These are phyloP conservation scores for Xylariaceae sp. DNA, from an alignment of 2,329 filamentous ascomycete species.

Conservation along the genomic window DNA sequence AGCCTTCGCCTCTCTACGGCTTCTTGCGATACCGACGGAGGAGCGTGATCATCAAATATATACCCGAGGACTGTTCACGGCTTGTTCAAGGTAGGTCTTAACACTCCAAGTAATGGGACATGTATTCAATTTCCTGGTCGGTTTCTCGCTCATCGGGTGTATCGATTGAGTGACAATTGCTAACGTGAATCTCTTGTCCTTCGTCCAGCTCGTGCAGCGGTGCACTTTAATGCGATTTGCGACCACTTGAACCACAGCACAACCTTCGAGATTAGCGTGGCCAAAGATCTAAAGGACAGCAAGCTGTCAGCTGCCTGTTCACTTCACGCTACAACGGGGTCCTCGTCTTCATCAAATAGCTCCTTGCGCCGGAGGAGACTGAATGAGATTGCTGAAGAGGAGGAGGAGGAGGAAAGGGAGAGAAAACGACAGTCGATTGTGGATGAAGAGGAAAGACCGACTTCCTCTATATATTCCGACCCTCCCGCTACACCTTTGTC, in stretches of 20 bases:
- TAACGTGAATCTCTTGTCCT: slow-evolving; percentile 13
- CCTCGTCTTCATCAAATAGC: slow-evolving; percentile 78
- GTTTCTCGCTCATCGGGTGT: slow-evolving; percentile 17
- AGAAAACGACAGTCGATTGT: slow-evolving; percentile 56
- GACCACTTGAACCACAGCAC: slow-evolving; percentile 80
- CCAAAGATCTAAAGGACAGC: slow-evolving; percentile 80
- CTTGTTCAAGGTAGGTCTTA: slow-evolving; percentile 79
- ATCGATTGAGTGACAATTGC: slow-evolving; percentile 18
- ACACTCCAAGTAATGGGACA: neutral
- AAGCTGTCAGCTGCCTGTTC: slow-evolving; percentile 85
- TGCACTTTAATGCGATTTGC: slow-evolving; percentile 64
- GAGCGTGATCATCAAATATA: slow-evolving; percentile 88
- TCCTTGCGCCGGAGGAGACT: slow-evolving; percentile 73
- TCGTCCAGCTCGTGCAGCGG: slow-evolving; percentile 70
- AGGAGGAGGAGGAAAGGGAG: slow-evolving; percentile 67
- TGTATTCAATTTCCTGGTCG: neutral
- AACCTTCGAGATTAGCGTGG: slow-evolving; percentile 68
- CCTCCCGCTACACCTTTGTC: slow-evolving; percentile 17
- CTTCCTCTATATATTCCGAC: slow-evolving; percentile 26
- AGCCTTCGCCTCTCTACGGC: slow-evolving; percentile 85
- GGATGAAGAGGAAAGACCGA: slow-evolving; percentile 41
- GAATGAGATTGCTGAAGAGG: slow-evolving; percentile 92
- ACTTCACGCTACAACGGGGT: slow-evolving; percentile 80
- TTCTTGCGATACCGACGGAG: slow-evolving; percentile 85
- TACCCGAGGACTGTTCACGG: slow-evolving; percentile 86